These are phyloP conservation scores for Kwoniella dejecticola DNA, from an alignment of 768 basidiomycete genomes.

Conservation along the genomic window DNA sequence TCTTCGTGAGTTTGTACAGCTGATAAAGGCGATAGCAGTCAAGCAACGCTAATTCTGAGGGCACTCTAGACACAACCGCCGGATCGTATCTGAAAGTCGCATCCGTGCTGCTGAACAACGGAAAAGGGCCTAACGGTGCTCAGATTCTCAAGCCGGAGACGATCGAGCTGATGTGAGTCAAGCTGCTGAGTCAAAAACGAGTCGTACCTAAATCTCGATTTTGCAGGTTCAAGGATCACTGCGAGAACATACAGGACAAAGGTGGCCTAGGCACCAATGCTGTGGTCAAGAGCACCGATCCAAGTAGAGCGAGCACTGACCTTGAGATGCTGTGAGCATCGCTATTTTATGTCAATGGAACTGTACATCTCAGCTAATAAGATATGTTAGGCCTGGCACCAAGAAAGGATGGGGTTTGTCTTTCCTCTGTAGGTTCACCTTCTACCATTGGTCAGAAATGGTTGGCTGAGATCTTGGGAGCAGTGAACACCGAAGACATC, in stretches of 20 bases:
- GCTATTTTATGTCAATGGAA: background rate
- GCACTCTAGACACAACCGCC: slow-evolving; percentile 23
- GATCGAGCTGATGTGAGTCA: slow-evolving; percentile 16
- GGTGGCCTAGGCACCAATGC: slow-evolving; percentile 20
- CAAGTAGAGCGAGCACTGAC: slow-evolving; percentile 1
- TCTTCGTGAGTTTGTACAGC: slow-evolving; percentile 7
- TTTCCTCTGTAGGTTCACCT: slow-evolving; percentile 18
- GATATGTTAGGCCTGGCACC: slow-evolving; percentile 21
- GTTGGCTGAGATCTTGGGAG: background rate
- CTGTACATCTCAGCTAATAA: too few relatives aligned
- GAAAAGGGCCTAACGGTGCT: slow-evolving; percentile 13
- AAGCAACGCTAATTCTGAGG: background rate
- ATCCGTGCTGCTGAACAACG: slow-evolving; percentile 21
- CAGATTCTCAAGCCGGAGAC: slow-evolving; percentile 21
- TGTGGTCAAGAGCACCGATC: slow-evolving; percentile 17
- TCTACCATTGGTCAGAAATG: background rate
- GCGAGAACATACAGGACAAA: slow-evolving; percentile 13
- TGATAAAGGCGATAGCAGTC: background rate
- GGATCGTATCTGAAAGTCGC: slow-evolving; percentile 17
- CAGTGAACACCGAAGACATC: slow-evolving; percentile 27
- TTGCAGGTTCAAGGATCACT: slow-evolving; percentile 22
- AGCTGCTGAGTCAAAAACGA: background rate
- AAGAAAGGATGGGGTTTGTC: slow-evolving; percentile 28
- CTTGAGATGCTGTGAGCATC: slow-evolving; percentile 19
- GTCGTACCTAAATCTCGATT: background rate